A percentile compares a stretch with the other conserved stretches of the same genome.
These are phyloP conservation scores for Chytriomyces confervae DNA, from an alignment of 192 early-diverging fungal species.

Conservation along the genomic window DNA sequence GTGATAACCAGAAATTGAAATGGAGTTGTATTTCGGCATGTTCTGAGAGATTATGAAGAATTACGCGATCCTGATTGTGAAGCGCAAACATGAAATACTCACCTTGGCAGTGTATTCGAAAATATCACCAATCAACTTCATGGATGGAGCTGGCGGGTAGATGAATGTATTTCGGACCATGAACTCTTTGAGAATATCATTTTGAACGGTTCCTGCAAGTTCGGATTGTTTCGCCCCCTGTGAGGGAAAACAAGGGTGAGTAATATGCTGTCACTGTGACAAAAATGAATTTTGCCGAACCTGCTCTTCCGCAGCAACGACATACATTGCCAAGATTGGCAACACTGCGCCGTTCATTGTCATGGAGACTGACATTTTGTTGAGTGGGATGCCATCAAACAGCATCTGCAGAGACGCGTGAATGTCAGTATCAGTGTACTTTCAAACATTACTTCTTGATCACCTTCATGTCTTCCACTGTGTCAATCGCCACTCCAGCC, in stretches of 20 bases:
- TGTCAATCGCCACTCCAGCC: conserved; percentile 92
- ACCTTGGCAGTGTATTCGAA: conserved; percentile 84
- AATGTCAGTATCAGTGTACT: background rate
- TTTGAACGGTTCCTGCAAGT: conserved; percentile 87
- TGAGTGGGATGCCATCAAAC: conserved; percentile 87
- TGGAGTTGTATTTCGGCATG: conserved; percentile 95
- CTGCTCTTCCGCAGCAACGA: conserved; percentile 87
- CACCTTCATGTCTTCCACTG: conserved; percentile 93
- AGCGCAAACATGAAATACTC: conserved; percentile 8
- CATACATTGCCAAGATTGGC: conserved; percentile 89
- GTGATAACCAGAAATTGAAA: conserved; percentile 94
- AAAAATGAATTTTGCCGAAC: background rate
- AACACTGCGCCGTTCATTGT: conserved; percentile 95
- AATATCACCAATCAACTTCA: conserved; percentile 90
- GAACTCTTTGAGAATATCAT: conserved; percentile 93
- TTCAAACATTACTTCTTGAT: background rate
- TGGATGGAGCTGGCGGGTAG: conserved; percentile 88
- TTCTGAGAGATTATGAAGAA: conserved; percentile 46
- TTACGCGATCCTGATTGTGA: background rate
- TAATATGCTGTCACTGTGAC: background rate
- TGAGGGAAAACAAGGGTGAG: background rate
- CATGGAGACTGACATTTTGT: conserved; percentile 92
- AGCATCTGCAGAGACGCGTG: conserved; percentile 45
- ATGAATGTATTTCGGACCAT: conserved; percentile 96
- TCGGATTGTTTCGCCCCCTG: conserved; percentile 76